Evolutionary conservation across 202 grass and related monocot genomes (phyloP).

Genomic region (Zoysia matrella): DNA sequence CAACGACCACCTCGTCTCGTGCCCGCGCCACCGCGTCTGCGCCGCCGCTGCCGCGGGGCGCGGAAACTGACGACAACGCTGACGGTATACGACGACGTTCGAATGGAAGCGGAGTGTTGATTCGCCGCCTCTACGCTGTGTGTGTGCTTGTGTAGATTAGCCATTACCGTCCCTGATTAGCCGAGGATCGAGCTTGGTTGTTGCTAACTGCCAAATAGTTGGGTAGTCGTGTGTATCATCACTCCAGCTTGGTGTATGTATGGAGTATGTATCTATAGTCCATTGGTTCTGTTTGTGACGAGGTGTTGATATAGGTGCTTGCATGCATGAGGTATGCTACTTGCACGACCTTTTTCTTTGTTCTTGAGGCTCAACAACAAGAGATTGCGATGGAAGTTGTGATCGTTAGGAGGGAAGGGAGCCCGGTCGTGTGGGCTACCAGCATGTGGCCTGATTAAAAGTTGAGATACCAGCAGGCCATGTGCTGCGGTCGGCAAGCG

Average conservation of each 20-base stretch:
- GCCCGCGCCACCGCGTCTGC: constrained; percentile 78
- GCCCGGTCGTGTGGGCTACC: constrained; percentile 48
- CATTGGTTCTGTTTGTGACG: constrained; percentile 18
- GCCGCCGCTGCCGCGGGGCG: constrained; percentile 4
- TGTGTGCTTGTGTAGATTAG: background rate
- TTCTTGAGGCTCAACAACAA: constrained; percentile 5
- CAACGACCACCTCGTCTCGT: constrained; percentile 94
- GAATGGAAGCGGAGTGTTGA: too few relatives aligned
- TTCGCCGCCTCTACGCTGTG: background rate
- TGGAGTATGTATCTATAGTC: background rate
- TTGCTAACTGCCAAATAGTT: too few relatives aligned
- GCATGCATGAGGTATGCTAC: constrained; percentile 45
- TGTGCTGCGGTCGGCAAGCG: constrained; percentile 58
- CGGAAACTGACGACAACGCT: constrained; percentile 36
- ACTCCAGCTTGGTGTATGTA: too few relatives aligned
- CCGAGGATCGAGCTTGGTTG: background rate
- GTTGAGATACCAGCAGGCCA: constrained; percentile 47
- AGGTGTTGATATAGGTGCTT: background rate
- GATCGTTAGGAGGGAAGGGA: constrained; percentile 30
- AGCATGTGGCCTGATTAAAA: constrained; percentile 59
- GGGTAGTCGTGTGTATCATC: too few relatives aligned
- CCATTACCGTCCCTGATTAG: background rate
- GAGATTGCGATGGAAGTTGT: background rate
- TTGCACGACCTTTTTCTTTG: constrained; percentile 13
- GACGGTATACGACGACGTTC: background rate